phyloP scores from a whole-genome alignment of 1,139 yeast genomes.

The Candida tropicalis region DNA sequence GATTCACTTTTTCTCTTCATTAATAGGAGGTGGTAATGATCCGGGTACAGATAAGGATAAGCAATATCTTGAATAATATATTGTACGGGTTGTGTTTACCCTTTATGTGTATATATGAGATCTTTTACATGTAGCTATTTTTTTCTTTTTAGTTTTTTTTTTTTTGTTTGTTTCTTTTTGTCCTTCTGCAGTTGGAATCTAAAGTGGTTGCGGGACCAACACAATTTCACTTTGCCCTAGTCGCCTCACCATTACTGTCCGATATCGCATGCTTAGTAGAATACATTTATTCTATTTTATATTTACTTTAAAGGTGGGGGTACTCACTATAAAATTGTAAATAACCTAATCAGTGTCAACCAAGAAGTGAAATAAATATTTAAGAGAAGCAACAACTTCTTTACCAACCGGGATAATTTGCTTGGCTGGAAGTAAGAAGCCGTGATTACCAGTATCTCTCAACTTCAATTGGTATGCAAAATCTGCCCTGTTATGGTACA shows the following conservation, averaged over 20 bases:
- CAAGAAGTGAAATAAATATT: conserved; percentile 46
- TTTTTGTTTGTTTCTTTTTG: not conserved
- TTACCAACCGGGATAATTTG: conserved; percentile 75
- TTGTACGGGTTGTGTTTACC: too few species aligned
- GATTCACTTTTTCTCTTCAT: not conserved
- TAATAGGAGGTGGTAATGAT: too few species aligned
- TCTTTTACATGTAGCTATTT: too few species aligned
- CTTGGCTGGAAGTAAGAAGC: conserved; percentile 74
- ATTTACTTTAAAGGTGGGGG: too few species aligned
- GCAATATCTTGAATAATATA: too few species aligned
- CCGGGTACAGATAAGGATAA: too few species aligned
- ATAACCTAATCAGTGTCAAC: conserved; percentile 1
- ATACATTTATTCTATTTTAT: not conserved
- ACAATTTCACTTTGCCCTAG: too few species aligned
- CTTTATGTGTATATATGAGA: too few species aligned
- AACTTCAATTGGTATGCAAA: conserved; percentile 86
- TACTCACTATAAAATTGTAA: not conserved
- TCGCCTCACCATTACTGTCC: not conserved
- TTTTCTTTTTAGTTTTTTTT: not conserved
- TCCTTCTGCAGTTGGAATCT: not conserved
- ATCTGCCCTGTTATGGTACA: conserved; percentile 79
- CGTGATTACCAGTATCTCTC: conserved; percentile 83
- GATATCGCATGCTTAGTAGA: not conserved
- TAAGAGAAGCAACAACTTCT: conserved; percentile 70
- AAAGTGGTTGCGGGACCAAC: too few species aligned